Percentiles rank a stretch among this genome's conserved stretches.
phyloP scores from a whole-genome alignment of 441 rosid genomes.

The Codiaeum variegatum region DNA sequence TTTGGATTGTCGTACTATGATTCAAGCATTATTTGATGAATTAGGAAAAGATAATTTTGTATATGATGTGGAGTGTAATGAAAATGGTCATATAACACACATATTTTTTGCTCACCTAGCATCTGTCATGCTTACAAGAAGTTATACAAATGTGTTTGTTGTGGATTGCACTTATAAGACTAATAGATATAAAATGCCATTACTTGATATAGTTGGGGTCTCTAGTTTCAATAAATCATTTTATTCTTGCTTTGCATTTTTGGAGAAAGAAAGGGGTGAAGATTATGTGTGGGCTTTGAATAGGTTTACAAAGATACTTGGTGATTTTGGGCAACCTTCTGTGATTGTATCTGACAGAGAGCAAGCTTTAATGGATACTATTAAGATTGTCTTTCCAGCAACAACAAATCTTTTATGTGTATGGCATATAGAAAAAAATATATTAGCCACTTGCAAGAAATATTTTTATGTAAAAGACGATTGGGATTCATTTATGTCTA shows the following conservation, averaged over 20 bases:
- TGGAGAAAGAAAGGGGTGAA: background rate
- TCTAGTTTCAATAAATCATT: conserved; percentile 4
- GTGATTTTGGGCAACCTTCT: too few relatives aligned
- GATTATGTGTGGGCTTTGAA: conserved; percentile 8
- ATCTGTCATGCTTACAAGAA: background rate
- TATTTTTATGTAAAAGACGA: background rate
- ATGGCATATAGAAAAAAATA: conserved; percentile 15
- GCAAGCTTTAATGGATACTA: conserved; percentile 5
- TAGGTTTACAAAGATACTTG: background rate
- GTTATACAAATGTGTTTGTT: background rate
- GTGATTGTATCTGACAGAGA: conserved; percentile 1
- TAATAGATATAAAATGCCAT: background rate
- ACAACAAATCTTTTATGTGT: conserved; percentile 3
- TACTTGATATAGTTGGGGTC: background rate
- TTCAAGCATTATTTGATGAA: too few relatives aligned
- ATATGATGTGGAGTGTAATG: too few relatives aligned
- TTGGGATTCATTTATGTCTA: conserved; percentile 1
- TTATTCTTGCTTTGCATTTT: background rate
- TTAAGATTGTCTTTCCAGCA: background rate
- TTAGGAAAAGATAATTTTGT: too few relatives aligned
- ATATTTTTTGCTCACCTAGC: background rate
- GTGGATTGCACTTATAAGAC: conserved; percentile 4
- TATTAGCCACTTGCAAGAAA: background rate
- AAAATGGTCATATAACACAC: too few relatives aligned
- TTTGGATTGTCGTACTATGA: background rate